phyloP scores from a whole-genome alignment of 2,329 filamentous ascomycete species.

The Nothophoma quercina region DNA sequence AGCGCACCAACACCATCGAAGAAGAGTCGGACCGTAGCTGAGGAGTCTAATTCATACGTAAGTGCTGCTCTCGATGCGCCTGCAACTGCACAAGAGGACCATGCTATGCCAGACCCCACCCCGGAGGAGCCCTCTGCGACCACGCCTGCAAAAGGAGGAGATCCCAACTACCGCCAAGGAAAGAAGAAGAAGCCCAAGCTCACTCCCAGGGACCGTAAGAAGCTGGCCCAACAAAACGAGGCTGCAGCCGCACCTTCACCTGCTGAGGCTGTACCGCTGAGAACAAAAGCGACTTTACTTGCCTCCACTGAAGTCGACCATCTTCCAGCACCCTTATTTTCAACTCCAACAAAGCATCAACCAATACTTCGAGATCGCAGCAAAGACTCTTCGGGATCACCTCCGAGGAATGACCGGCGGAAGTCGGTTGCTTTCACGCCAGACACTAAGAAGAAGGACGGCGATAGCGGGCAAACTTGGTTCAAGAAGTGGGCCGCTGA shows the following conservation, averaged over 20 bases:
- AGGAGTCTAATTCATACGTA: not conserved
- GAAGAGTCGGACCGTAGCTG: slow-evolving; percentile 6
- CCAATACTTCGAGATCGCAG: slow-evolving; percentile 19
- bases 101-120: slow-evolving; percentile 10
- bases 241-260: slow-evolving; percentile 35
- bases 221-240: slow-evolving; percentile 7
- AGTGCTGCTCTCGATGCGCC: not conserved
- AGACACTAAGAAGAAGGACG: slow-evolving; percentile 67
- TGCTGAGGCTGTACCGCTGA: slow-evolving; percentile 16
- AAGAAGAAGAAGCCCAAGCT: slow-evolving; percentile 26
- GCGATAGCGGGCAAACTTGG: slow-evolving; percentile 60
- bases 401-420: slow-evolving; percentile 41
- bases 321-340: slow-evolving; percentile 11
- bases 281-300: slow-evolving; percentile 35
- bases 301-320: slow-evolving; percentile 40
- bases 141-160: slow-evolving; percentile 38
- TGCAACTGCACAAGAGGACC: slow-evolving; percentile 14
- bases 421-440: slow-evolving; percentile 72
- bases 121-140: slow-evolving; percentile 15
- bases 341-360: slow-evolving; percentile 29
- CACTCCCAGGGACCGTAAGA: slow-evolving; percentile 14
- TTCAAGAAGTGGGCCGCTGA: slow-evolving; percentile 59
- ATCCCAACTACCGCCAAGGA: slow-evolving; percentile 44
- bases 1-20: slow-evolving; percentile 30
- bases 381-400: slow-evolving; percentile 34